Evolutionary conservation across 2,329 filamentous ascomycete species (phyloP), one percentile per base, ranked within the genome.

Genomic region (Canariomyces notabilis): DNA sequence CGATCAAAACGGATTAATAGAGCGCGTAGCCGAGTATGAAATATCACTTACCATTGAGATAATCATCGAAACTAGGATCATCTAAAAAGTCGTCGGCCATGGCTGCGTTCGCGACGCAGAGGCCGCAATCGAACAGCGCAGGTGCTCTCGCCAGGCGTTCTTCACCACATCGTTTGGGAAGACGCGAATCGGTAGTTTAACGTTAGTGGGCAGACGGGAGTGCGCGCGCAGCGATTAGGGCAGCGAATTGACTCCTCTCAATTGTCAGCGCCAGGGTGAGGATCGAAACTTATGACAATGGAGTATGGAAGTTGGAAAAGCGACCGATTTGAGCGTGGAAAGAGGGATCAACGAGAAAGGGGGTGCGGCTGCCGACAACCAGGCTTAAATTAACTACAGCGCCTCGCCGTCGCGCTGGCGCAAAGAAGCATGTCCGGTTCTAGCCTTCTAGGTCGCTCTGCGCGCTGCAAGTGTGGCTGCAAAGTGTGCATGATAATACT

Each of bases 1-100:
- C 29, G 16, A 15, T 14, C 14, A 41, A 36, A 5, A 8, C 4
- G 9, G n/a, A n/a, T n/a, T n/a, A n/a, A n/a, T 29, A 4, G 9
- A 29, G 26, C 26, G 26, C 9, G 22, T 26, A 4, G 26, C 26
- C 26, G 26, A 29, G 26, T 8, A 29, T 8, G 9, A 11, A 26
- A 26, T n/a, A 26, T 29, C 14, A 29, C 26, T 29, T 53, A 53
- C 52, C 52, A 44, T 48, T 48, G 20, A 50, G 37, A 19, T 49
- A 42, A 15, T 53, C 50, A 32, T 51, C 51, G 33, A 50, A 37
- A 20, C 36, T 45, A 9, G 39, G n/a, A n/a, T n/a, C 42, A 36
- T 52, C 45, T 23, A 49, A 49, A 26, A 52, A 53, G 33, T 37
- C 49, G 47, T 55, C 45, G 4, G 35, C 42, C 54, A 57, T 55